These are phyloP conservation scores for Lablab purpureus DNA, from an alignment of 306 rosid genomes.

Conservation along the genomic window DNA sequence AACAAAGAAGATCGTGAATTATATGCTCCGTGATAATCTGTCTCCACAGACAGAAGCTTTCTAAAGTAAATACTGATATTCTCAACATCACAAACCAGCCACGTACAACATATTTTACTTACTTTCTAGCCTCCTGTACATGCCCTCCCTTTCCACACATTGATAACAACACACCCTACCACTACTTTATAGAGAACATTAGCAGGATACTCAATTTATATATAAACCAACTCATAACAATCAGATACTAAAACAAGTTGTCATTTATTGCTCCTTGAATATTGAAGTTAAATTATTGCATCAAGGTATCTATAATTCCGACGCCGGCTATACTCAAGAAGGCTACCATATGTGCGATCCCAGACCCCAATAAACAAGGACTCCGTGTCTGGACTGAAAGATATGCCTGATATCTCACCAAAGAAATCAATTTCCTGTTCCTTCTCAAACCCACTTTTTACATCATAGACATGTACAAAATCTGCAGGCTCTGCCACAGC, in stretches of 20 bases:
- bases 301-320: slow-evolving; percentile 64
- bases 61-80: slow-evolving; percentile 35
- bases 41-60: slow-evolving; percentile 16
- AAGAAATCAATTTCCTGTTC: slow-evolving; percentile 88
- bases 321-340: slow-evolving; percentile 72
- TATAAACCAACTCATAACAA: slow-evolving; percentile 50
- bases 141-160: slow-evolving; percentile 39
- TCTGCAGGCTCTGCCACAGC: slow-evolving; percentile 89
- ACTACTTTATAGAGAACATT: slow-evolving; percentile 32
- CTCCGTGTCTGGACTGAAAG: slow-evolving; percentile 89
- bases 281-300: slow-evolving; percentile 41
- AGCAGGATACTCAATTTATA: slow-evolving; percentile 55
- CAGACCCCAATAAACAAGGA: slow-evolving; percentile 81
- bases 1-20: slow-evolving; percentile 27
- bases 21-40: slow-evolving; percentile 2
- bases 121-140: slow-evolving; percentile 58
- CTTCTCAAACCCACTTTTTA: slow-evolving; percentile 65
- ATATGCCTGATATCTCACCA: slow-evolving; percentile 84
- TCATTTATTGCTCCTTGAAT: slow-evolving; percentile 38
- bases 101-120: slow-evolving; percentile 18
- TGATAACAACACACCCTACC: slow-evolving; percentile 32
- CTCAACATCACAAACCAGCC: slow-evolving; percentile 37
- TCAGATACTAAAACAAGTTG: slow-evolving; percentile 40
- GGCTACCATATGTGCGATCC: slow-evolving; percentile 90
- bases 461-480: slow-evolving; percentile 82